Evolutionary conservation across 2,329 filamentous ascomycete genomes (phyloP).

Genomic region (Trichoderma breve): DNA sequence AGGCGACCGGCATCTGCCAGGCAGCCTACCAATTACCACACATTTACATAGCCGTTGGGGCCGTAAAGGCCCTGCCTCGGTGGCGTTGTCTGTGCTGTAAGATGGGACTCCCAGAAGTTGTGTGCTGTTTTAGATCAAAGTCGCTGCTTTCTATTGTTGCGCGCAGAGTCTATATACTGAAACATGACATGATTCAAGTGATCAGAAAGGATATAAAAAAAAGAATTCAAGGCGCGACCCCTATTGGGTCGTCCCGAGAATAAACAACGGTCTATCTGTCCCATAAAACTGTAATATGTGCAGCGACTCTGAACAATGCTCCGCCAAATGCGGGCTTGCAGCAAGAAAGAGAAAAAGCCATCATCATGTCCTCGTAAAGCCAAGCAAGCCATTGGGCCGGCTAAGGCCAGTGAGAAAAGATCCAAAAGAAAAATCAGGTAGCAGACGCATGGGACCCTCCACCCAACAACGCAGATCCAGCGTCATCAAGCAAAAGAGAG

Average conservation of each 20-base stretch:
- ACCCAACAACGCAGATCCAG: slow-evolving; percentile 14
- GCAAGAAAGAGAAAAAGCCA: background rate
- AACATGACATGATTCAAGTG: background rate
- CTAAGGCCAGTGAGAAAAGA: slow-evolving; percentile 3
- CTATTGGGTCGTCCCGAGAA: background rate
- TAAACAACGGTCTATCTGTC: slow-evolving; percentile 17
- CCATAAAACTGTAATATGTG: slow-evolving; percentile 14
- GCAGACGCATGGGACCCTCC: slow-evolving; percentile 7
- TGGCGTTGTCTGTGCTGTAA: background rate
- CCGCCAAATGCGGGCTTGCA: background rate
- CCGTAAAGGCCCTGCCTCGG: background rate
- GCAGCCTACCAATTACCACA: background rate
- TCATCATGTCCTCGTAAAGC: slow-evolving; percentile 18
- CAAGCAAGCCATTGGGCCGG: background rate
- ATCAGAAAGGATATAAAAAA: background rate
- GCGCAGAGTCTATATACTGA: background rate
- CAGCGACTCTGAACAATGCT: slow-evolving; percentile 7
- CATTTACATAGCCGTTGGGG: background rate
- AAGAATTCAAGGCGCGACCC: background rate
- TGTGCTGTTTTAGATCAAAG: background rate
- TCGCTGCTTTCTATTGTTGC: background rate
- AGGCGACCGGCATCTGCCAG: background rate
- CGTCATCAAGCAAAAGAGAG: slow-evolving; percentile 3
- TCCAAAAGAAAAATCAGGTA: slow-evolving; percentile 13
- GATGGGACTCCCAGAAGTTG: background rate